Evolutionary conservation across 129 eudicot genomes (phyloP).

Genomic region (Lactuca saligna): DNA sequence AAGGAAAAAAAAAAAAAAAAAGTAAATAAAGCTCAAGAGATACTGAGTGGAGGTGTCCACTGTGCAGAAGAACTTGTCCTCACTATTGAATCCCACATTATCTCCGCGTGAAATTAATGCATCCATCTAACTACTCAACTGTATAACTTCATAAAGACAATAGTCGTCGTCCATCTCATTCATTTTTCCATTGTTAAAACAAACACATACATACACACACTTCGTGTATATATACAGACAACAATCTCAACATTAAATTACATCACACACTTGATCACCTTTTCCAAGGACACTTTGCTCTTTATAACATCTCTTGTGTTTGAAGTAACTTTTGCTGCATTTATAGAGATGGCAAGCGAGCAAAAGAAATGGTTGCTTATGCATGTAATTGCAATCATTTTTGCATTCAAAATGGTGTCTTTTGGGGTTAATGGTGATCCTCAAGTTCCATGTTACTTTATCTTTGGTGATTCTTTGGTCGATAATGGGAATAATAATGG

Average conservation of each 20-base stretch:
- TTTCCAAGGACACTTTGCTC: slow-evolving; percentile 20
- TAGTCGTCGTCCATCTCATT: background rate
- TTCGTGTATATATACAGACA: slow-evolving; percentile 30
- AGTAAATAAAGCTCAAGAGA: background rate
- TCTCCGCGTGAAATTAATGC: slow-evolving; percentile 35
- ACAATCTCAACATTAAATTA: slow-evolving; percentile 20
- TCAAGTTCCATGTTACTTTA: slow-evolving; percentile 83
- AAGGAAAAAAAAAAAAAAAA: background rate
- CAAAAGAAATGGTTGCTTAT: slow-evolving; percentile 27
- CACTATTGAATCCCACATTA: slow-evolving; percentile 19
- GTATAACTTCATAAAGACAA: slow-evolving; percentile 32
- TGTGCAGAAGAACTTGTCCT: slow-evolving; percentile 9
- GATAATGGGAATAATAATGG: slow-evolving; percentile 82
- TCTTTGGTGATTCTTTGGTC: slow-evolving; percentile 81
- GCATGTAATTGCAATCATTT: slow-evolving; percentile 22
- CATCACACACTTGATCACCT: slow-evolving; percentile 21
- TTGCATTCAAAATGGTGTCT: slow-evolving; percentile 21
- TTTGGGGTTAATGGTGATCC: slow-evolving; percentile 46
- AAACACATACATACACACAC: background rate
- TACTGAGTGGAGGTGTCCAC: background rate
- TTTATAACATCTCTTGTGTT: slow-evolving; percentile 20
- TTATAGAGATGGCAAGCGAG: slow-evolving; percentile 31
- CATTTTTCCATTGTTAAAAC: slow-evolving; percentile 4
- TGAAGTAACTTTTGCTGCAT: slow-evolving; percentile 21
- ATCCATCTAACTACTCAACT: slow-evolving; percentile 33